Percentiles rank a stretch among this genome's conserved stretches.
Conservation (phyloP, 257 asterid species). For the Agastache rugosa region DNA sequence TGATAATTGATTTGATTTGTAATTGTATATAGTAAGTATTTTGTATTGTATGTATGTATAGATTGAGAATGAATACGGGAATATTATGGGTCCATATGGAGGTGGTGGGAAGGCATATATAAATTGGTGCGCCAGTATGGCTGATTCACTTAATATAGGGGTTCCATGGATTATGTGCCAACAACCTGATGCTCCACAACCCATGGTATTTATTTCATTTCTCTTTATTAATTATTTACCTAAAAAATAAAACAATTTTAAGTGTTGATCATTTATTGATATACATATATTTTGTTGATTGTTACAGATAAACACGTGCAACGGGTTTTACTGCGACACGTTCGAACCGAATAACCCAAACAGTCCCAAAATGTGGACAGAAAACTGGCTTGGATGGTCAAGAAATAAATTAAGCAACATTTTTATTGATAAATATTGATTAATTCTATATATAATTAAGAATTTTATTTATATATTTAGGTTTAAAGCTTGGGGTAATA, state of each 20-base stretch:
- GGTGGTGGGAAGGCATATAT: slow-evolving; percentile 70
- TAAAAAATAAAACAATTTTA: too few relatives aligned
- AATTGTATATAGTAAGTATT: too few relatives aligned
- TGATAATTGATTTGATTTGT: too few relatives aligned
- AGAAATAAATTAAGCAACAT: neutral
- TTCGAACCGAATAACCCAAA: slow-evolving; percentile 63
- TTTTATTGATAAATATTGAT: too few relatives aligned
- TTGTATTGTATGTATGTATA: too few relatives aligned
- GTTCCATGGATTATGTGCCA: slow-evolving; percentile 96
- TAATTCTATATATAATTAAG: too few relatives aligned
- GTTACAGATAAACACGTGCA: slow-evolving; percentile 69
- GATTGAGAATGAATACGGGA: slow-evolving; percentile 89
- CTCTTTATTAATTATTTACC: too few relatives aligned
- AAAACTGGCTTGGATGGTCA: slow-evolving; percentile 93
- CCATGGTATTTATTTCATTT: slow-evolving; percentile 47
- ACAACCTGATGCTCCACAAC: slow-evolving; percentile 67
- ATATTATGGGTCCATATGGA: slow-evolving; percentile 58
- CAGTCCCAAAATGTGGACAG: slow-evolving; percentile 91
- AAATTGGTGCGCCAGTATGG: slow-evolving; percentile 74
- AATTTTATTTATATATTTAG: slow-evolving; percentile 29
- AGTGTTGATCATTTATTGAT: too few relatives aligned
- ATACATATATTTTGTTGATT: neutral
- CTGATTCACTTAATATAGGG: slow-evolving; percentile 60
- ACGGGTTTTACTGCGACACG: slow-evolving; percentile 74
- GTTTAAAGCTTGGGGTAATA: slow-evolving; percentile 80